Evolutionary conservation across 768 basidiomycete species (phyloP), one percentile per base, ranked within the genome.

Genomic region (Amanita inopinata): DNA sequence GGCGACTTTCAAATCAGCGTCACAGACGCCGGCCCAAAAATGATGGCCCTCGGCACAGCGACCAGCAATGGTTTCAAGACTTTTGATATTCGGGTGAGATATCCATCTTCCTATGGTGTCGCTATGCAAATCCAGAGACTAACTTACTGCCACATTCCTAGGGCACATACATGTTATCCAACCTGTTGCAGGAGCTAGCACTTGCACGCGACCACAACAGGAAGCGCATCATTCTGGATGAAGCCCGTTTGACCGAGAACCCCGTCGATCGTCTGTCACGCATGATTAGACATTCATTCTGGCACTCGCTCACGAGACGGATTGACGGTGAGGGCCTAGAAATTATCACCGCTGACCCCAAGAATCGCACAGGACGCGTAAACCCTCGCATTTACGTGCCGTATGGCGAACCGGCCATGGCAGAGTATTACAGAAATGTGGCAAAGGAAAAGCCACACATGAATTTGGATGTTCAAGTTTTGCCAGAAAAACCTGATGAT

Each of bases 141-240:
- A 44, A 48, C 38, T 45, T 51, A 40, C 49, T 19, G 39, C 38
- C 18, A 49, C 10, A 47, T 40, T 53, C 11, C 18, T 56, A 93
- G 84, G 94, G 96, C 31, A 97, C 86, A n/a, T 99, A 98, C 64
- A 98, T 97, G 94, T 71, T 99, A 34, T 97, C 94, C 9, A 98
- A 97, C 62, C 76, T 99, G 18, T 73, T 99, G n/a, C 94, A 99
- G 69, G 94, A 99, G 59, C 82, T 99, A 35, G 94, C 94, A 2
- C 78, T 98, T 15, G 94, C 96, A 4, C 80, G 90, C 6, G 94
- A 98, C 57, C 92, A 94, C 61, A 83, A 85, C 49, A 73, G 92
- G 44, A 94, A 94, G 64, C 85, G 91, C 5, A 96, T 99, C 56
- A 90, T 99, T 14, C 80, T 99, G n/a, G 96, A 99, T 53, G 96